phyloP scores from a whole-genome alignment of 345 rosid genomes.

The Linum trigynum region DNA sequence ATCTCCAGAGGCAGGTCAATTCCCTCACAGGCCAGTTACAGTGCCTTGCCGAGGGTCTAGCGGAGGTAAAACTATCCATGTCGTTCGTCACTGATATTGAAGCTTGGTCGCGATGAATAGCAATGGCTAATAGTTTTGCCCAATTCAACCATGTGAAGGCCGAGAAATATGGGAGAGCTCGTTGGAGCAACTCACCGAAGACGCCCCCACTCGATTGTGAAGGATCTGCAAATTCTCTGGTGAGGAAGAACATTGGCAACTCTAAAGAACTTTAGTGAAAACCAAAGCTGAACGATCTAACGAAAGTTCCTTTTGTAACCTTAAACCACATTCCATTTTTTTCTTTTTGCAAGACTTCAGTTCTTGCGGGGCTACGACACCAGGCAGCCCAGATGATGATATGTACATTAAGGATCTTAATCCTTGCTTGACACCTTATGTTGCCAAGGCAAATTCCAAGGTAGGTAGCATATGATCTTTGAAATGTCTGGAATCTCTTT shows the following conservation, averaged over 20 bases:
- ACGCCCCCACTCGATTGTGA: conserved; percentile 45
- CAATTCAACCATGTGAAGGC: conserved; percentile 61
- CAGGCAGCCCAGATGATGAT: conserved; percentile 51
- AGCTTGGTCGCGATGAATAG: not conserved
- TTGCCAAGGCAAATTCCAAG: conserved; percentile 52
- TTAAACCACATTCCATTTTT: too few relatives aligned
- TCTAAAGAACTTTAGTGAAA: too few relatives aligned
- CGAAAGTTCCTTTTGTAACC: too few relatives aligned
- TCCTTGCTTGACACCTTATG: conserved; percentile 71
- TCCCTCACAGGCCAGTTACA: conserved; percentile 88
- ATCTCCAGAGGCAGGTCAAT: conserved; percentile 71
- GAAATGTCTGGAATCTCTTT: not conserved
- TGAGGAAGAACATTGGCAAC: conserved; percentile 1
- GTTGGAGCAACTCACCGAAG: conserved; percentile 35
- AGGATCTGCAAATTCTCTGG: conserved; percentile 51
- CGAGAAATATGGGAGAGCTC: conserved; percentile 39
- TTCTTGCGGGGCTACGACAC: conserved; percentile 41
- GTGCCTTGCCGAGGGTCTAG: conserved; percentile 65
- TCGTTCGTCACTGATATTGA: not conserved
- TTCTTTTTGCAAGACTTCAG: conserved; percentile 47
- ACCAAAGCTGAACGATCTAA: too few relatives aligned
- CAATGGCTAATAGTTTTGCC: not conserved
- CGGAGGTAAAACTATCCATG: conserved; percentile 38
- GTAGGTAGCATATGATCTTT: conserved; percentile 16
- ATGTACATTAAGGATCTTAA: conserved; percentile 68